A percentile compares a stretch with the other conserved stretches of the same genome.
Evolutionary conservation across 805 yeast species (phyloP).

Genomic region (Citeromyces matritensis): DNA sequence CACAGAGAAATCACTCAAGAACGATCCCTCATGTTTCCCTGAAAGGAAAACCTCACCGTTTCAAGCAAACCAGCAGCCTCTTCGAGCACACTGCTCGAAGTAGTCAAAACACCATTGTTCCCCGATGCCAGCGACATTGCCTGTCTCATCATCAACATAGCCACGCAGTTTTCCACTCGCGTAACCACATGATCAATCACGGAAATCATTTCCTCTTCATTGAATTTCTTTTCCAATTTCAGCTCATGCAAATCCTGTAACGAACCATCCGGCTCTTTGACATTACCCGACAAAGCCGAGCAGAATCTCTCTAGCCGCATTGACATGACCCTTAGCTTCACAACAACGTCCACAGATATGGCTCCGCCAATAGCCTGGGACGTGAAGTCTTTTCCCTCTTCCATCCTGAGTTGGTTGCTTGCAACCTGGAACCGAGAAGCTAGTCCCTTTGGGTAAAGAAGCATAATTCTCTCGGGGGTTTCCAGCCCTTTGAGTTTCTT

Average conservation of each 20-base stretch:
- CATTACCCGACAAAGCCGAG: constrained; percentile 26
- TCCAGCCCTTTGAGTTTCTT: constrained; percentile 87
- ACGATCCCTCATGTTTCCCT: too few relatives aligned
- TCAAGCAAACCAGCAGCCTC: too few relatives aligned
- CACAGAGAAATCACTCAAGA: too few relatives aligned
- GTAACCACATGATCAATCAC: constrained; percentile 54
- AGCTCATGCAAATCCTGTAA: not conserved
- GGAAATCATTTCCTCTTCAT: constrained; percentile 29
- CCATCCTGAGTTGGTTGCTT: constrained; percentile 16
- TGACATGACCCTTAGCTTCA: constrained; percentile 33
- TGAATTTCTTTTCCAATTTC: constrained; percentile 1
- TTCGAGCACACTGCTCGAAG: not conserved
- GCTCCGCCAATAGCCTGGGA: constrained; percentile 12
- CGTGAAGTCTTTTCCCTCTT: constrained; percentile 2
- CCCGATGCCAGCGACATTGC: constrained; percentile 3
- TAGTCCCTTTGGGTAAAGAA: constrained; percentile 57
- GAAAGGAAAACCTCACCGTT: too few relatives aligned
- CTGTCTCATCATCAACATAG: constrained; percentile 26
- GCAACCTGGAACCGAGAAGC: constrained; percentile 39
- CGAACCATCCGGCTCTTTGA: not conserved
- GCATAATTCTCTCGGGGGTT: constrained; percentile 75
- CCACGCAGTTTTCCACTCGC: constrained; percentile 48
- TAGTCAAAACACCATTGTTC: not conserved
- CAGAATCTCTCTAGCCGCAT: constrained; percentile 44
- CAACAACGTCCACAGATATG: constrained; percentile 11